Conservation (phyloP, 805 yeast genomes). For the Candida germanica region DNA sequence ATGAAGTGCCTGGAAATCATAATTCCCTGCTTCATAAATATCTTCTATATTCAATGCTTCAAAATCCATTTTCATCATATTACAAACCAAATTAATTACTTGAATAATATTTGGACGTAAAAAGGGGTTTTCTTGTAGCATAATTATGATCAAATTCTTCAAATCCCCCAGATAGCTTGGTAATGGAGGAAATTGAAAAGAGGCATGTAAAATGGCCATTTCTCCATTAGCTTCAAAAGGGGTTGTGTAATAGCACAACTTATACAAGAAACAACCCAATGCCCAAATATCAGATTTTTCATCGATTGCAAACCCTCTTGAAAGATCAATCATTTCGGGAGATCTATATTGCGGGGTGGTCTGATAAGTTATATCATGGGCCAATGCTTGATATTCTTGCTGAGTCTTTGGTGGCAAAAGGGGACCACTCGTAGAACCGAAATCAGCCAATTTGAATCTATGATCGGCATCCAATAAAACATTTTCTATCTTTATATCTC, state of each 20-base stretch:
- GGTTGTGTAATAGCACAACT: conserved; percentile 86
- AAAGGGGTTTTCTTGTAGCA: conserved; percentile 80
- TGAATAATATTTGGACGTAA: conserved; percentile 86
- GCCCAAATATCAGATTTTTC: conserved; percentile 98
- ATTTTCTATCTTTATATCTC: conserved; percentile 94
- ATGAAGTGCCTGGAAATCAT: conserved; percentile 54
- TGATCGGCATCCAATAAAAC: conserved; percentile 72
- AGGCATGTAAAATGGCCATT: conserved; percentile 80
- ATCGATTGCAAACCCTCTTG: conserved; percentile 79
- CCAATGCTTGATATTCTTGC: conserved; percentile 69
- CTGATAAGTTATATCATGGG: conserved; percentile 81
- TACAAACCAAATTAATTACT: conserved; percentile 62
- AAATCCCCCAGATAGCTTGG: conserved; percentile 72
- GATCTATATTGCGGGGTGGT: conserved; percentile 95
- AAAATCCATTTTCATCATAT: conserved; percentile 41
- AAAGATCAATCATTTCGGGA: conserved; percentile 94
- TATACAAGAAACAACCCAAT: conserved; percentile 84
- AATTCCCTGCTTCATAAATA: conserved; percentile 50
- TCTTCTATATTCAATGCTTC: conserved; percentile 33
- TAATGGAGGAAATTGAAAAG: conserved; percentile 66
- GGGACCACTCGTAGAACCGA: conserved; percentile 79
- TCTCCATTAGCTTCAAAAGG: conserved; percentile 92
- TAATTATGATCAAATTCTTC: conserved; percentile 69
- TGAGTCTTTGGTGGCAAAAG: conserved; percentile 72
- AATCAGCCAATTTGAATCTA: conserved; percentile 83